Evolutionary conservation across 2,329 filamentous ascomycete species (phyloP).

Genomic region (Fusarium tuaranense): DNA sequence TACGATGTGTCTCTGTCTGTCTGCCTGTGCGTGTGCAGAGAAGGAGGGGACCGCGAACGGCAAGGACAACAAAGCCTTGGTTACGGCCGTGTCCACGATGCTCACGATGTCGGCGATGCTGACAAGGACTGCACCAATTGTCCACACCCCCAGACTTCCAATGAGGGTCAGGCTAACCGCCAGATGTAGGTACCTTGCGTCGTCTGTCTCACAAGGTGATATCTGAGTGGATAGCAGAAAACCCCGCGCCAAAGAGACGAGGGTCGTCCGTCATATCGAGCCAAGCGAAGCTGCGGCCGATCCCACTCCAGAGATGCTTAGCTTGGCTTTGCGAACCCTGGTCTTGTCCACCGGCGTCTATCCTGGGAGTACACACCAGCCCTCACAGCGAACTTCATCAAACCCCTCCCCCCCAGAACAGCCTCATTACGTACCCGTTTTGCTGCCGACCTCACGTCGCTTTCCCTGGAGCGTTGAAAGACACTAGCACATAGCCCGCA

Average conservation of each 20-base stretch:
- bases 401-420: slow-evolving; percentile 25
- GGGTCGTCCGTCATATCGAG: slow-evolving; percentile 20
- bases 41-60: slow-evolving; percentile 8
- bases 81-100: not conserved
- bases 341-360: slow-evolving; percentile 26
- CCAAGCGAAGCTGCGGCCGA: slow-evolving; percentile 31
- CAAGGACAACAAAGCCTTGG: not conserved
- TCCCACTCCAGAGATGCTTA: slow-evolving; percentile 33
- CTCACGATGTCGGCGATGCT: slow-evolving; percentile 5
- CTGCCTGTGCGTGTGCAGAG: slow-evolving; percentile 17
- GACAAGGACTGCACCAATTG: slow-evolving; percentile 9
- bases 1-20: not conserved
- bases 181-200: slow-evolving; percentile 33
- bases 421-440: slow-evolving; percentile 37
- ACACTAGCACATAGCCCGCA: slow-evolving; percentile 6
- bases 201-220: slow-evolving; percentile 35
- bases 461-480: not conserved
- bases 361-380: slow-evolving; percentile 18
- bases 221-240: slow-evolving; percentile 35
- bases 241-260: slow-evolving; percentile 30
- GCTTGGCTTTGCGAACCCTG: slow-evolving; percentile 28
- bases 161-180: slow-evolving; percentile 18
- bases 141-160: slow-evolving; percentile 24
- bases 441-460: slow-evolving; percentile 12
- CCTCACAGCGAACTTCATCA: slow-evolving; percentile 7